Percentiles rank a stretch among this genome's conserved stretches.
Evolutionary conservation across 148 eudicot species (phyloP).

Genomic region (Camellia japonica): DNA sequence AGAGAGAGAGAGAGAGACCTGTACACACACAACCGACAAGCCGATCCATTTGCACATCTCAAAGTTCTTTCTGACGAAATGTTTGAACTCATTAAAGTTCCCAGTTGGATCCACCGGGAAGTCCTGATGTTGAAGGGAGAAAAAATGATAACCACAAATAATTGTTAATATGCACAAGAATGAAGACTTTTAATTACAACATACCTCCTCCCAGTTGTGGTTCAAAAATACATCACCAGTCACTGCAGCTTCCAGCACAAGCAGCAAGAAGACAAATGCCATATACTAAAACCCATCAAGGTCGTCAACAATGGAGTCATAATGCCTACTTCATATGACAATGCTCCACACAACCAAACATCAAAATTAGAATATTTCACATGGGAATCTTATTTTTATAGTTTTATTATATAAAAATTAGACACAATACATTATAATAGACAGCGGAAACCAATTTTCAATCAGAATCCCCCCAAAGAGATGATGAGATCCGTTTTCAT

Average conservation of each 20-base stretch:
- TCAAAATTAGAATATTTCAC: neutral
- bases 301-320: conserved; percentile 31
- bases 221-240: conserved; percentile 68
- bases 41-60: conserved; percentile 86
- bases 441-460: neutral
- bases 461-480: neutral
- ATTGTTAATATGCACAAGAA: conserved; percentile 7
- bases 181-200: conserved; percentile 4
- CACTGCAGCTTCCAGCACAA: conserved; percentile 73
- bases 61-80: conserved; percentile 56
- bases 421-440: neutral
- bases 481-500: neutral
- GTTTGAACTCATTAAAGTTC: conserved; percentile 45
- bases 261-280: conserved; percentile 56
- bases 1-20: conserved; percentile 45
- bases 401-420: neutral
- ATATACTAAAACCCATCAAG: conserved; percentile 59
- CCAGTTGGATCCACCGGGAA: conserved; percentile 69
- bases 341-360: neutral
- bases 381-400: no score
- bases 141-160: conserved; percentile 1
- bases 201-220: conserved; percentile 75
- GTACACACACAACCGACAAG: conserved; percentile 54
- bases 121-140: conserved; percentile 44
- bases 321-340: neutral